These are phyloP conservation scores for Neofusicoccum ribis DNA, from an alignment of 2,329 filamentous ascomycete species.

Conservation along the genomic window DNA sequence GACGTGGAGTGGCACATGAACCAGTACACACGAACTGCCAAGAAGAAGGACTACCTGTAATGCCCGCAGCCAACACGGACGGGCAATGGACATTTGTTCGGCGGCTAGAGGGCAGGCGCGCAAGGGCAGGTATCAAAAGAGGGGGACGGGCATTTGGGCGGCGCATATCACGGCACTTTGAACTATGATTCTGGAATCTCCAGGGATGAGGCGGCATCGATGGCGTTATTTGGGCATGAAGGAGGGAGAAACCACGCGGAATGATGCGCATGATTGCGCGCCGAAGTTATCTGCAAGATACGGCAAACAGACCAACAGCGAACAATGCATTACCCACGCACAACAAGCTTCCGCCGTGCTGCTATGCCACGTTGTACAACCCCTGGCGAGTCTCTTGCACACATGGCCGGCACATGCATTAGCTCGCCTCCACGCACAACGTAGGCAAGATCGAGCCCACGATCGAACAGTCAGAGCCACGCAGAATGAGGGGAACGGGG, in stretches of 20 bases:
- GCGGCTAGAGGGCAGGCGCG: not conserved
- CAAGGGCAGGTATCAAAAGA: conserved; percentile 7
- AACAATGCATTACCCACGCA: conserved; percentile 5
- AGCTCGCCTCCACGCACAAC: not conserved
- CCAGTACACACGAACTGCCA: conserved; percentile 88
- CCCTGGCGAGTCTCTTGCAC: not conserved
- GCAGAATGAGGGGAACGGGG: not conserved
- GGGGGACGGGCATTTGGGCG: conserved; percentile 3
- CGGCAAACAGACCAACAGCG: conserved; percentile 4
- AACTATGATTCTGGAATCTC: not conserved
- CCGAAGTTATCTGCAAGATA: conserved; percentile 6
- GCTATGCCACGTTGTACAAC: conserved; percentile 16
- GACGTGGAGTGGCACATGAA: conserved; percentile 96
- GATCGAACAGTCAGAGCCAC: not conserved
- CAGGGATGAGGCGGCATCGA: conserved; percentile 10
- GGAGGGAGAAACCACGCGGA: conserved; percentile 1
- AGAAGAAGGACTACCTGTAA: conserved; percentile 95
- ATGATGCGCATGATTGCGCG: conserved; percentile 13
- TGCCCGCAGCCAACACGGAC: not conserved
- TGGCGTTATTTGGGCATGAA: conserved; percentile 14
- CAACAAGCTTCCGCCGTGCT: conserved; percentile 14
- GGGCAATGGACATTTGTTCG: conserved; percentile 6
- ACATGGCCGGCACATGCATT: conserved; percentile 14
- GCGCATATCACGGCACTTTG: conserved; percentile 14
- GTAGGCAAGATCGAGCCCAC: not conserved